Evolutionary conservation across 2,329 filamentous ascomycete species (phyloP), one percentile per base, ranked within the genome.

Genomic region (Trichoderma arundinaceum): DNA sequence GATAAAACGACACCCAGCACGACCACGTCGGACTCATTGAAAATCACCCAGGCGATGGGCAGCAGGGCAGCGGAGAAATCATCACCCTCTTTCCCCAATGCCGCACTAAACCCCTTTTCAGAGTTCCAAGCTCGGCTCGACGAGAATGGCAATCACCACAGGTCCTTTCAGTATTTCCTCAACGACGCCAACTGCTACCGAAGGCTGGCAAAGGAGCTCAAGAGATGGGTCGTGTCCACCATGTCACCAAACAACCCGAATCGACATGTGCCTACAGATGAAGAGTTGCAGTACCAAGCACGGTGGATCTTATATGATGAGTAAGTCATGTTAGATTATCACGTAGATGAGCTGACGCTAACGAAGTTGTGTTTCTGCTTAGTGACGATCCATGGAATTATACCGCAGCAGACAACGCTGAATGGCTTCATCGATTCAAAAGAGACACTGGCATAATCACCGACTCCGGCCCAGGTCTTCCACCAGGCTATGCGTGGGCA

Each of bases 391-490:
- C 66, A 1, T 67, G 66, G 66, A 67, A 67, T 41, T 59, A 67
- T 33, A 67, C 66, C 28, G 63, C 66, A 15, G 66, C 66, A 6
- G 66, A 67, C 71, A 88, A 89, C 68, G 81, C 79, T 0, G 86
- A 89, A 74, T 89, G 87, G 87, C 79, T 89, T 12, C 79, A 82
- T 64, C 82, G 86, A 51, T 88, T 89, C 77, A 89, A 89, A 74
- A 81, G 85, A 10, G 81, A 86, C 54, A 80, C 78, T 0, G 85
- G 85, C 17, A 82, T 89, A 35, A 73, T 83, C 0, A 74, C 78
- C n/a, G 77, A 79, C 9, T 75, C 78, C 4, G 83, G 85, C 0
- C 85, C 85, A 0, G 85, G 84, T 2, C 77, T 88, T 0, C 77
- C 80, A 0, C 68, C 72, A 1, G 76, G 74, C 28, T 67, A 73